Evolutionary conservation across 805 yeast species (phyloP), one percentile per base, ranked within the genome.

Genomic region (Teunomyces kruisii): DNA sequence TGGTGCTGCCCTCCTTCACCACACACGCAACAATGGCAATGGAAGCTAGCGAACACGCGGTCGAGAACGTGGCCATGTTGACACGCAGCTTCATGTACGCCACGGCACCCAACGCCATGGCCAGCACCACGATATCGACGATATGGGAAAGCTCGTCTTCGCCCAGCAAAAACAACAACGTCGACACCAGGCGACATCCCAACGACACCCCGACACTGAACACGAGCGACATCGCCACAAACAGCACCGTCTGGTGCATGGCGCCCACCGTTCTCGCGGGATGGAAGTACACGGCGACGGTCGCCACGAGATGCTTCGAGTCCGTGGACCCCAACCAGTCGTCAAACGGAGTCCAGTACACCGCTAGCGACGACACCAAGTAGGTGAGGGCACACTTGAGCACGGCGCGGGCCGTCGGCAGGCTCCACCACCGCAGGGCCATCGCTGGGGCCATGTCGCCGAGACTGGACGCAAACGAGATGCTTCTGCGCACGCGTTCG

Each of bases 221-320:
- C 3, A 68, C 42, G 12, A 86, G 62, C 1, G 89, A 70, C 2
- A 78, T 46, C 0, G 73, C 53, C 3, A 84, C 91, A 64, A 80
- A 88, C 36, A 79, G 58, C 13, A 85, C 61, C 9, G 90, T 82
- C 57, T 88, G 89, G 48, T 81, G 76, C 92, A 88, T 88, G 14
- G 88, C 79, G 0, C 96, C 96, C 45, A 79, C 78, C 0, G 94
- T 76, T 40, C 96, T 64, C 1, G 91, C 78, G 0, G 96, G 89
- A 57, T 88, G 94, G 69, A 88, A 88, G 62, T 88, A 88, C 2
- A 88, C 94, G 1, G 88, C 85, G 8, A 84, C 84, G 0, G 96
- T 88, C 31, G 95, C 89, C 2, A 85, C 82, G 51, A 86, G 76
- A 67, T 88, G 96, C 59, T 88, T 88, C 9, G 86, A 80, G 62